These are phyloP conservation scores for Geosmithia flava DNA, from an alignment of 2,329 filamentous ascomycete species.

Conservation along the genomic window DNA sequence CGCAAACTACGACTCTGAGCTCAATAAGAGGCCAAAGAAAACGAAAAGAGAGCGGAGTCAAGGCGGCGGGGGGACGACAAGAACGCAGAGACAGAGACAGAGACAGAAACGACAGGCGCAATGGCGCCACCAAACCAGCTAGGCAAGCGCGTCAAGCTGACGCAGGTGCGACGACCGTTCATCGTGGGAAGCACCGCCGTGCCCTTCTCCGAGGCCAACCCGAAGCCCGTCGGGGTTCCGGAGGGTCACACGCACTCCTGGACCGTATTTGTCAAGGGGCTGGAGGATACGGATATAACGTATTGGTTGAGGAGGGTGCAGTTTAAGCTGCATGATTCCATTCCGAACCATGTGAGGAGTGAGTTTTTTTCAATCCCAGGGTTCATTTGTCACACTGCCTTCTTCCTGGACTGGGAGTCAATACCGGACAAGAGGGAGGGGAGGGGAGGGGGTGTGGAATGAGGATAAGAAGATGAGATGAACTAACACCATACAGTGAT, in stretches of 20 bases:
- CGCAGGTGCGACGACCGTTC: constrained; percentile 52
- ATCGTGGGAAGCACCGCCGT: constrained; percentile 71
- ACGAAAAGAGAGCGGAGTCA: no score
- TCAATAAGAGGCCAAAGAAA: no score
- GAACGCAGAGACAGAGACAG: background rate
- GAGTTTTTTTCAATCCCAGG: constrained; percentile 21
- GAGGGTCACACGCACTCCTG: constrained; percentile 94
- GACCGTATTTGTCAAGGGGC: constrained; percentile 85
- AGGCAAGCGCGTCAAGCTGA: constrained; percentile 53
- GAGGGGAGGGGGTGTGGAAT: background rate
- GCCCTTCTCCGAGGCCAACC: constrained; percentile 68
- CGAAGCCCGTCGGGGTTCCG: constrained; percentile 64
- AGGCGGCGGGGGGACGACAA: background rate
- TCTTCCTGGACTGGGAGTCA: background rate
- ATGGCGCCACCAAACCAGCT: constrained; percentile 49
- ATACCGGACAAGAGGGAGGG: background rate
- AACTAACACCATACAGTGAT: constrained; percentile 35
- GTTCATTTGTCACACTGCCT: no score
- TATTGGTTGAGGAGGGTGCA: constrained; percentile 96
- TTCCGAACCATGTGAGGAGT: constrained; percentile 79
- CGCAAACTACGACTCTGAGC: no score
- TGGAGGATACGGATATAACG: constrained; percentile 81
- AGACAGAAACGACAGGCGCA: background rate
- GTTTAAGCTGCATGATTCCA: constrained; percentile 97
- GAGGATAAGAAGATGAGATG: background rate